Evolutionary conservation across 192 early-diverging fungal species (phyloP).

Genomic region (Backusella liffmaniae): DNA sequence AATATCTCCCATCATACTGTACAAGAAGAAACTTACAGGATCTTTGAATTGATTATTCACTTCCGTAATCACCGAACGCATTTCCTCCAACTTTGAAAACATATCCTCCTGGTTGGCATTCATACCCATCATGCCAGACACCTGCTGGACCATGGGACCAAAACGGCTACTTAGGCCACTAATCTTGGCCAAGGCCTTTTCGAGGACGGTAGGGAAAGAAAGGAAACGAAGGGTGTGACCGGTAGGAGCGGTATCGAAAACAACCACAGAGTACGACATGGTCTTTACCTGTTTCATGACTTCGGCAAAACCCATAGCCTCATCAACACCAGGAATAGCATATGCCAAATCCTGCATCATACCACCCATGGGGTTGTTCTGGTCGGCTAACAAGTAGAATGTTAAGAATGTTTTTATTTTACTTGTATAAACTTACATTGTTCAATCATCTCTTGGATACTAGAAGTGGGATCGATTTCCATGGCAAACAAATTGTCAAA

Average conservation of each 20-base stretch:
- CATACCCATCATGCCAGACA: constrained; percentile 85
- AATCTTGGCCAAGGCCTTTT: constrained; percentile 97
- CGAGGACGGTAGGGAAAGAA: constrained; percentile 95
- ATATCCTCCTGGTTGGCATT: constrained; percentile 90
- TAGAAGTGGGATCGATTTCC: constrained; percentile 99
- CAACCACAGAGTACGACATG: constrained; percentile 98
- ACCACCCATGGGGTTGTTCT: constrained; percentile 75
- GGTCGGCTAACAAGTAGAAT: constrained; percentile 44
- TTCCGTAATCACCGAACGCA: constrained; percentile 95
- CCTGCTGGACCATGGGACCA: constrained; percentile 95
- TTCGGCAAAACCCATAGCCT: constrained; percentile 99
- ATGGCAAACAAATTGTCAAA: constrained; percentile 96
- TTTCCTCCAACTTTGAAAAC: constrained; percentile 92
- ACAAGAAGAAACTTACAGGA: constrained; percentile 56
- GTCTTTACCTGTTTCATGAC: constrained; percentile 99
- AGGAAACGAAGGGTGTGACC: constrained; percentile 99
- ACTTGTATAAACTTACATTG: constrained; percentile 53
- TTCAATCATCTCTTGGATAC: constrained; percentile 99
- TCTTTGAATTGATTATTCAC: constrained; percentile 99
- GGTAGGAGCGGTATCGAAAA: constrained; percentile 99
- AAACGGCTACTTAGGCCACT: constrained; percentile 89
- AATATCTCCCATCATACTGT: not conserved
- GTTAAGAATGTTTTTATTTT: too few relatives aligned
- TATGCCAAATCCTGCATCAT: constrained; percentile 98
- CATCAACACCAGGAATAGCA: constrained; percentile 99